These are phyloP conservation scores for Eucalyptus brandiana DNA, from an alignment of 345 rosid species.

Conservation along the genomic window DNA sequence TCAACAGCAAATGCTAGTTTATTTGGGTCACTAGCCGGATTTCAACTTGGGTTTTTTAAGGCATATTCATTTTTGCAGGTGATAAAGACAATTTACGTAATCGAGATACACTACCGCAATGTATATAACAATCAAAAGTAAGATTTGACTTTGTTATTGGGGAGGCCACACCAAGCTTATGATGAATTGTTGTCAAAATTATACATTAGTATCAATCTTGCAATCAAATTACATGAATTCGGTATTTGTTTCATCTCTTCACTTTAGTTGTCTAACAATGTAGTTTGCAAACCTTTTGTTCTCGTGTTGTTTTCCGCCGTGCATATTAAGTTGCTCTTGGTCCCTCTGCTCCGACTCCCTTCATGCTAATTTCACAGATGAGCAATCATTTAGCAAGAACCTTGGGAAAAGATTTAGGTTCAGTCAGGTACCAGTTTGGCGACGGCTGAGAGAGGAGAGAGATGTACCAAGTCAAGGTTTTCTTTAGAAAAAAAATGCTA, in stretches of 20 bases:
- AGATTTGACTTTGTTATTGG: background rate
- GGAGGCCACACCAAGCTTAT: background rate
- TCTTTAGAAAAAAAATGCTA: background rate
- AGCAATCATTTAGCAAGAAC: background rate
- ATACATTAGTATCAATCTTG: background rate
- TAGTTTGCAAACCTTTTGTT: background rate
- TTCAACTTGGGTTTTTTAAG: background rate
- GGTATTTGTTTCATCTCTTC: background rate
- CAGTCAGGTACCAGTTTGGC: background rate
- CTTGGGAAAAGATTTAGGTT: background rate
- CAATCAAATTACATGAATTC: background rate
- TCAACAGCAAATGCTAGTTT: background rate
- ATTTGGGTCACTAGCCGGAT: background rate
- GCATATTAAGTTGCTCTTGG: background rate
- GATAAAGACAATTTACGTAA: background rate
- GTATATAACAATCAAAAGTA: background rate
- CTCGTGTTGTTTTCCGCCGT: background rate
- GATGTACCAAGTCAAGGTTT: background rate
- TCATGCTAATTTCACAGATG: background rate
- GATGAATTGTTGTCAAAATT: background rate
- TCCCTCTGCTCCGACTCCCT: background rate
- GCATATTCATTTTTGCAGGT: background rate
- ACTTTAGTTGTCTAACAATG: background rate
- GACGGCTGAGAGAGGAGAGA: background rate
- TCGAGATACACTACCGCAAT: accelerated